Evolutionary conservation across 331 rosid species (phyloP).

Genomic region (Rhamnella rubrinervis): DNA sequence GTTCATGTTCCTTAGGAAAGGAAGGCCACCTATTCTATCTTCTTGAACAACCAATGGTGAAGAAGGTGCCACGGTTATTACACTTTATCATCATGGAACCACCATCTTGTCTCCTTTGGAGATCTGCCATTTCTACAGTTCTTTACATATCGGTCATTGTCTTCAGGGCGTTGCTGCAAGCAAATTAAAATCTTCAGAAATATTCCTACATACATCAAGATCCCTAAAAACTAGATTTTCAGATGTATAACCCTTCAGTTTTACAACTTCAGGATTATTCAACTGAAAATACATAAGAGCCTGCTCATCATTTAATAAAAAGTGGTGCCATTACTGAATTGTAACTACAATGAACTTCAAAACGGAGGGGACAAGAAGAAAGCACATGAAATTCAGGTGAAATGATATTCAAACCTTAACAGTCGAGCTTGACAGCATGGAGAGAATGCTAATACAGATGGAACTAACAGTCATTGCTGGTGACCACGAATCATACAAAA

Average conservation of each 20-base stretch:
- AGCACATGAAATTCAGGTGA: neutral
- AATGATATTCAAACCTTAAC: slow-evolving; percentile 56
- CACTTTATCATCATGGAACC: slow-evolving; percentile 99
- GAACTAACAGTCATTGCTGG: slow-evolving; percentile 99
- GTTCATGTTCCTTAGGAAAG: slow-evolving; percentile 45
- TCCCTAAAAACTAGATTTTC: neutral
- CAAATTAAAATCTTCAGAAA: slow-evolving; percentile 17
- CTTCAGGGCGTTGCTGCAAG: slow-evolving; percentile 99
- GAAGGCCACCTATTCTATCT: slow-evolving; percentile 52
- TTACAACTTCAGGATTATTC: neutral
- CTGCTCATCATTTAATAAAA: too few relatives aligned
- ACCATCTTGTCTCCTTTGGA: slow-evolving; percentile 99
- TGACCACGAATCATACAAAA: slow-evolving; percentile 99
- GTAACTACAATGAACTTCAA: neutral
- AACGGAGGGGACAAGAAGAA: neutral
- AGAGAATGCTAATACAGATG: slow-evolving; percentile 98
- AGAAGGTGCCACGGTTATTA: slow-evolving; percentile 34
- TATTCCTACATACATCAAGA: neutral
- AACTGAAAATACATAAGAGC: neutral
- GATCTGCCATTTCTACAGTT: slow-evolving; percentile 98
- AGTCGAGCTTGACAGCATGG: slow-evolving; percentile 99
- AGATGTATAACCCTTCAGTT: slow-evolving; percentile 3
- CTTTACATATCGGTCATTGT: slow-evolving; percentile 96
- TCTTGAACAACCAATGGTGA: slow-evolving; percentile 37
- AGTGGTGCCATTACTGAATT: neutral